A percentile compares a stretch with the other conserved stretches of the same genome.
phyloP scores from a whole-genome alignment of 2,329 filamentous ascomycete genomes.

The Fusarium sp. region DNA sequence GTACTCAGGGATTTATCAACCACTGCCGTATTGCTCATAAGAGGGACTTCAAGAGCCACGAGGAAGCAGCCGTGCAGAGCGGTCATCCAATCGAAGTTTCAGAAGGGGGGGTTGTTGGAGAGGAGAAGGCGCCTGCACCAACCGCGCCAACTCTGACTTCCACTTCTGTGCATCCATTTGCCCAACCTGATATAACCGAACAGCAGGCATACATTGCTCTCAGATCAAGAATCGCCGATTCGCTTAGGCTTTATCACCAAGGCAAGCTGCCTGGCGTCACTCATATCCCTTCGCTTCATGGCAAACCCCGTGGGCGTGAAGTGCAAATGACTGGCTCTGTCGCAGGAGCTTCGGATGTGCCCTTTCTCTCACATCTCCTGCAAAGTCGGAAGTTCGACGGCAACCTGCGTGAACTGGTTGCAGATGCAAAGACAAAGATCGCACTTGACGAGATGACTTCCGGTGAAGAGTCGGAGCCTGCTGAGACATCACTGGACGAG shows the following conservation, averaged over 20 bases:
- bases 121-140: constrained; percentile 38
- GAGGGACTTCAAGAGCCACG: constrained; percentile 93
- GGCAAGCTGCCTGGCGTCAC: constrained; percentile 61
- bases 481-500: constrained; percentile 26
- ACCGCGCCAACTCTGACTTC: constrained; percentile 16
- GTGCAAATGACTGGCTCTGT: constrained; percentile 48
- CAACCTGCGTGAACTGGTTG: constrained; percentile 66
- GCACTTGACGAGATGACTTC: constrained; percentile 60
- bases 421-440: constrained; percentile 65
- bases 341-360: constrained; percentile 65
- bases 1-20: constrained; percentile 99
- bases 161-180: constrained; percentile 48
- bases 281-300: constrained; percentile 52
- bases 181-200: constrained; percentile 58
- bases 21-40: constrained; percentile 97
- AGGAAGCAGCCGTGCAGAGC: constrained; percentile 88
- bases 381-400: constrained; percentile 68
- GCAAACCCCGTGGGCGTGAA: constrained; percentile 2
- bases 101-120: constrained; percentile 32
- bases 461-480: constrained; percentile 63
- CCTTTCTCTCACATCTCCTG: constrained; percentile 74
- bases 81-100: constrained; percentile 77
- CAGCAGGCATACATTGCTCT: constrained; percentile 62
- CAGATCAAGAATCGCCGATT: constrained; percentile 62
- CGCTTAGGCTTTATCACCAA: constrained; percentile 61